Evolutionary conservation across 148 eudicot species (phyloP).

Genomic region (Rhododendron henanense): DNA sequence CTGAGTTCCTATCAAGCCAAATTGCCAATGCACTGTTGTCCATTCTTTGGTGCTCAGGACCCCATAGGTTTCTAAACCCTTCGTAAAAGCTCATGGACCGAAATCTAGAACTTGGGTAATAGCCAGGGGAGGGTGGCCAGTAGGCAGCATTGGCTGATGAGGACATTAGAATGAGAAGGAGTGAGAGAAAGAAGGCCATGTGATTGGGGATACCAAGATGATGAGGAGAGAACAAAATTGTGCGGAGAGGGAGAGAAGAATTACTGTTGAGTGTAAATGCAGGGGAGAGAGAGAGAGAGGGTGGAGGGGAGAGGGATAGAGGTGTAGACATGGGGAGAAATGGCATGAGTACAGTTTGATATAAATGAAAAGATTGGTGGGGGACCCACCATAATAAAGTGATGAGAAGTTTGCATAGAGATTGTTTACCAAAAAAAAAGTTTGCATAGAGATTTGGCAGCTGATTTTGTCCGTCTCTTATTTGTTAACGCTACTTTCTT

Average conservation of each 20-base stretch:
- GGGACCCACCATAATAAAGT: not conserved
- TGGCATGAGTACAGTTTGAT: constrained; percentile 14
- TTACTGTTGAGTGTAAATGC: constrained; percentile 15
- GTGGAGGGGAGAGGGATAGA: not conserved
- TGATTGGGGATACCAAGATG: not conserved
- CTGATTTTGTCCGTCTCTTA: too few relatives aligned
- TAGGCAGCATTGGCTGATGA: constrained; percentile 33
- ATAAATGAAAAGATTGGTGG: constrained; percentile 20
- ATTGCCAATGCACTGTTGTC: constrained; percentile 51
- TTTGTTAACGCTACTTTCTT: too few relatives aligned
- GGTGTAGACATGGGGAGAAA: not conserved
- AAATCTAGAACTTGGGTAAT: constrained; percentile 62
- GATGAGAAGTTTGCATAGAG: not conserved
- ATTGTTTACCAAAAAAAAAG: too few relatives aligned
- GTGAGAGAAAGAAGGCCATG: constrained; percentile 29
- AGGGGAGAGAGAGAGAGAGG: constrained; percentile 11
- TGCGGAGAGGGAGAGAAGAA: not conserved
- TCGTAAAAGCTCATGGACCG: constrained; percentile 53
- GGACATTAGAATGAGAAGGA: constrained; percentile 19
- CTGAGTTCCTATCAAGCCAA: constrained; percentile 82
- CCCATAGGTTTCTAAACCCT: constrained; percentile 79
- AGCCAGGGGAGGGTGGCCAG: constrained; percentile 87
- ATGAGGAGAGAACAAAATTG: not conserved
- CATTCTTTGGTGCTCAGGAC: constrained; percentile 61
- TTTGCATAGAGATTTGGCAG: too few relatives aligned